These are phyloP conservation scores for Garcia nutans DNA, from an alignment of 345 rosid species.

Conservation along the genomic window DNA sequence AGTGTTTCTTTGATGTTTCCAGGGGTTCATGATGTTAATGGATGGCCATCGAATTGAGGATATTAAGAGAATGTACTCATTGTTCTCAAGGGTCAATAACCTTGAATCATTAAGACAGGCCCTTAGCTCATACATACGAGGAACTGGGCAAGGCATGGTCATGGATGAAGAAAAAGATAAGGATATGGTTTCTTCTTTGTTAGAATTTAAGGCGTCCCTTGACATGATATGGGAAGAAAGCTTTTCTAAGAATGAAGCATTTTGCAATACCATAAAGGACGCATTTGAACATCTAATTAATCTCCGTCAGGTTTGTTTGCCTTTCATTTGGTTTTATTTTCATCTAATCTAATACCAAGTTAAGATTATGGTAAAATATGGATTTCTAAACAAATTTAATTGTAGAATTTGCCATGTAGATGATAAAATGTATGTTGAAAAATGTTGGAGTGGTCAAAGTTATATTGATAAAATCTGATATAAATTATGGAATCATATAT, in stretches of 20 bases:
- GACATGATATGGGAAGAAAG: conserved; percentile 93
- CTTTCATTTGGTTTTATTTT: conserved; percentile 3
- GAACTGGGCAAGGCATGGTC: conserved; percentile 75
- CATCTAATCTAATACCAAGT: not conserved
- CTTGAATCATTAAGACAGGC: conserved; percentile 87
- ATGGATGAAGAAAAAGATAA: conserved; percentile 99
- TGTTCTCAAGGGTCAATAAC: conserved; percentile 78
- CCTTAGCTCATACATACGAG: conserved; percentile 71
- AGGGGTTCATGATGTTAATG: conserved; percentile 91
- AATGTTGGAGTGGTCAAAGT: not conserved
- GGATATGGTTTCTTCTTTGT: conserved; percentile 82
- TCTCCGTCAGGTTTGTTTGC: conserved; percentile 78
- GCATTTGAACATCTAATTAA: conserved; percentile 93
- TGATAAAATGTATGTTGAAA: not conserved
- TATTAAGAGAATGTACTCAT: conserved; percentile 74
- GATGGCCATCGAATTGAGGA: conserved; percentile 92
- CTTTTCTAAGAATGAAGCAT: conserved; percentile 83
- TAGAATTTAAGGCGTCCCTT: conserved; percentile 91
- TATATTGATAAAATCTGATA: not conserved
- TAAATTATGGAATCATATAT: not conserved
- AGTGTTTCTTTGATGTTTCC: conserved; percentile 23
- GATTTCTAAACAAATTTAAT: not conserved
- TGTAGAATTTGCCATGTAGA: conserved; percentile 11
- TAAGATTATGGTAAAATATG: not conserved
- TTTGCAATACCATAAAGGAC: conserved; percentile 87